Percentiles rank a stretch among this genome's conserved stretches.
Evolutionary conservation across 108 stramenopile genomes (phyloP).

Genomic region (Asterionellopsis glacialis): DNA sequence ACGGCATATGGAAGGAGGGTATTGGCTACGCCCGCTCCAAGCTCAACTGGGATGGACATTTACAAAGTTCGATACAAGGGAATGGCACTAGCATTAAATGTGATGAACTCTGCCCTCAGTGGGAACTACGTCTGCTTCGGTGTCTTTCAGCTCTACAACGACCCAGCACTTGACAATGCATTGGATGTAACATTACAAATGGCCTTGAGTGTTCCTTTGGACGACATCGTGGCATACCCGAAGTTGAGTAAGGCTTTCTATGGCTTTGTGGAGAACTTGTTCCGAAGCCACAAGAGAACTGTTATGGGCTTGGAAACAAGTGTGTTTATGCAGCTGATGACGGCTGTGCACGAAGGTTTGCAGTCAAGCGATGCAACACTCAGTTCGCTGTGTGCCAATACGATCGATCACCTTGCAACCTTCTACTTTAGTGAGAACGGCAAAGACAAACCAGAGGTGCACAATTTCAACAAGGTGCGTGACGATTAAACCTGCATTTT

Average conservation of each 20-base stretch:
- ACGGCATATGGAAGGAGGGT: slow-evolving; percentile 86
- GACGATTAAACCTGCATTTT: background rate
- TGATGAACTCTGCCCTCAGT: slow-evolving; percentile 89
- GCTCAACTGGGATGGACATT: slow-evolving; percentile 54
- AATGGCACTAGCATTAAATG: slow-evolving; percentile 77
- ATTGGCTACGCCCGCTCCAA: slow-evolving; percentile 46
- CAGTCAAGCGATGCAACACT: slow-evolving; percentile 89
- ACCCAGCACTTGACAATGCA: slow-evolving; percentile 87
- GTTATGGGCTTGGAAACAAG: slow-evolving; percentile 80
- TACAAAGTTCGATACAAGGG: slow-evolving; percentile 95
- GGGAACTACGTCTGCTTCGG: slow-evolving; percentile 98
- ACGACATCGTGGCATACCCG: slow-evolving; percentile 90
- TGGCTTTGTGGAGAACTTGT: slow-evolving; percentile 91
- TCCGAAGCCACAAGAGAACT: slow-evolving; percentile 87
- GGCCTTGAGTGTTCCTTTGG: slow-evolving; percentile 84
- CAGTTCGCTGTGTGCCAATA: slow-evolving; percentile 84
- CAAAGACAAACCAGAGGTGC: slow-evolving; percentile 89
- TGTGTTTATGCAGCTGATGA: slow-evolving; percentile 92
- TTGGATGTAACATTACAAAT: slow-evolving; percentile 87
- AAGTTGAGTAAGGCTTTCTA: slow-evolving; percentile 95
- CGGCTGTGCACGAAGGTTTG: slow-evolving; percentile 91
- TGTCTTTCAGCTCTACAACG: slow-evolving; percentile 95
- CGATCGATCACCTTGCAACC: slow-evolving; percentile 94
- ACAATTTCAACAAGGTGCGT: slow-evolving; percentile 71
- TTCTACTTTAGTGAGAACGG: slow-evolving; percentile 88